Base-by-base conservation (phyloP, 345 rosid species). In the Erodium maritimum region DNA sequence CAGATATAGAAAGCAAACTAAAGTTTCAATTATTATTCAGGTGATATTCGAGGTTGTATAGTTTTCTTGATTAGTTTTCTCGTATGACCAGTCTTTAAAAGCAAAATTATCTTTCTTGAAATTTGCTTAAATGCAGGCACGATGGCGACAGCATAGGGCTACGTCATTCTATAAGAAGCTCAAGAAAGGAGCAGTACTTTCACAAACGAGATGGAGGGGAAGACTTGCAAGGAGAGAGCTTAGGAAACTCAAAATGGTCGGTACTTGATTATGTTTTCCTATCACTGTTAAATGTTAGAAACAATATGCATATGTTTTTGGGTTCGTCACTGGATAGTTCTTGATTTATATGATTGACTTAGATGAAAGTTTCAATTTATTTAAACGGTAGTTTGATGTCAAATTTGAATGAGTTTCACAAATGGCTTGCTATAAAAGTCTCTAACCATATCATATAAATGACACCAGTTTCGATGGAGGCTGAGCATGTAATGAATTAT, bases 151-250 rank as follows among this genome's bases (percentile, higher is more conserved):
- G 48, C 58, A 71, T 64, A 67, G 62, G 60, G 61, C 65, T 25
- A 50, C 63, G 48, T 65, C 76, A 46, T 75, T 68, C 63, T 75
- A 75, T 60, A 71, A 57, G 60, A 65, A 25, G 55, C 73, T 71
- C 34, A 57, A 63, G 65, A 65, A 54, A 63, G 79, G 75, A 56
- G 48, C 52, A 10, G 46, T 68, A 52, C 69, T 68, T 16, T 54
- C 76, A 11, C 79, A 75, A 46, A 65, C 71, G 60, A 65, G 73
- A 45, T 75, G 79, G 79, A 71, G 79, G 48, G 69, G 79, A 50
- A 69, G 69, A 54, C 53, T 71, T 62, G 79, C 73, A 20, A 71
- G 59, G 65, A 65, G 61, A 59, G 79, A 75, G 59, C 79, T 75
- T 23, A 72, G 73, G 64, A 71, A 62, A 54, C 71, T 75, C 51